Evolutionary conservation across 2,329 filamentous ascomycete species (phyloP).

Genomic region (Tolypocladium tundrense): DNA sequence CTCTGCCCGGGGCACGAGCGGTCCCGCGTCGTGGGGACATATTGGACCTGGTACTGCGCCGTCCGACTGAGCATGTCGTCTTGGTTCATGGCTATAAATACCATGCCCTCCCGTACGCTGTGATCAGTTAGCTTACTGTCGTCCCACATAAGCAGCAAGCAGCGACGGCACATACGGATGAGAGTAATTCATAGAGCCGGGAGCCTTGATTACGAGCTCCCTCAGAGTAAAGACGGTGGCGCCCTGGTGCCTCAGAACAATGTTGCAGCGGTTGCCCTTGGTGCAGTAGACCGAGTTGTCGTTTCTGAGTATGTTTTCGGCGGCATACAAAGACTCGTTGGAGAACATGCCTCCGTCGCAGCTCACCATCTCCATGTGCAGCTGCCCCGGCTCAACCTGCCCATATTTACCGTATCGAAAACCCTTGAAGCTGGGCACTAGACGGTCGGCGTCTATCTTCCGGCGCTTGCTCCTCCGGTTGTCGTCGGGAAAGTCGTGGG

Average conservation of each 20-base stretch:
- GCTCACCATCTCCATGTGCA: constrained; percentile 81
- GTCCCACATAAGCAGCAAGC: not conserved
- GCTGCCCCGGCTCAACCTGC: constrained; percentile 70
- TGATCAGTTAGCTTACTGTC: not conserved
- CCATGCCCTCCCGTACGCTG: constrained; percentile 82
- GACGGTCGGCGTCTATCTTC: constrained; percentile 57
- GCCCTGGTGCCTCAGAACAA: constrained; percentile 73
- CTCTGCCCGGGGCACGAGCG: constrained; percentile 9
- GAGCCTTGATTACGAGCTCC: constrained; percentile 81
- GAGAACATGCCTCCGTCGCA: constrained; percentile 72
- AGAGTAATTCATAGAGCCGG: constrained; percentile 63
- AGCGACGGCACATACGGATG: constrained; percentile 57
- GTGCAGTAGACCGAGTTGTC: constrained; percentile 85
- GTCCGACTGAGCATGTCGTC: constrained; percentile 67
- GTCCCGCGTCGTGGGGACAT: constrained; percentile 24
- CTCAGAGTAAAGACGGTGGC: constrained; percentile 72
- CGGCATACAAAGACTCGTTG: constrained; percentile 53
- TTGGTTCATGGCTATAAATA: constrained; percentile 80
- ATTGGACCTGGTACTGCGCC: constrained; percentile 65
- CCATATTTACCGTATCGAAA: constrained; percentile 81
- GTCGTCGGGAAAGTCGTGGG: constrained; percentile 32
- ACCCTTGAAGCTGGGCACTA: constrained; percentile 36
- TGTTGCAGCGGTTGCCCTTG: constrained; percentile 76
- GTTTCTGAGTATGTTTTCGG: constrained; percentile 74
- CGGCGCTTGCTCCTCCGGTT: constrained; percentile 54